phyloP scores from a whole-genome alignment of 2,329 filamentous ascomycete species.

The Elsinoe batatas region DNA sequence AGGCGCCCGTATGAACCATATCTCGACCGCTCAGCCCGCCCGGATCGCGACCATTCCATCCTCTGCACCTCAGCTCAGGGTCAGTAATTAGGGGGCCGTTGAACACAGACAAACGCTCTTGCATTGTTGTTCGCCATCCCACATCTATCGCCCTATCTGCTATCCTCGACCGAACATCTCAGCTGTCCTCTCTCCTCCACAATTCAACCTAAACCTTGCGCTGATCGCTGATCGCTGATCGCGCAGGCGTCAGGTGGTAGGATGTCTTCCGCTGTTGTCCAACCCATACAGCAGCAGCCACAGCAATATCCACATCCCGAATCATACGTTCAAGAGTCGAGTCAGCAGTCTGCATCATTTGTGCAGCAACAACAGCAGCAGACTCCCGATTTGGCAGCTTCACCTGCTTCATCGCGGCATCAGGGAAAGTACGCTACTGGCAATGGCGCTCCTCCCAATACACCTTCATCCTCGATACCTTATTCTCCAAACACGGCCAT shows the following conservation, averaged over 20 bases:
- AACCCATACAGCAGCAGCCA: slow-evolving; percentile 20
- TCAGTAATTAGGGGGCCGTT: slow-evolving; percentile 13
- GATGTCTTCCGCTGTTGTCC: slow-evolving; percentile 27
- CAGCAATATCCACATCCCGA: slow-evolving; percentile 21
- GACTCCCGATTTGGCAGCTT: slow-evolving; percentile 21
- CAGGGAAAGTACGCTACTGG: slow-evolving; percentile 28
- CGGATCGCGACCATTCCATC: slow-evolving; percentile 11
- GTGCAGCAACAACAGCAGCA: slow-evolving; percentile 18
- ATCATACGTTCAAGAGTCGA: slow-evolving; percentile 10
- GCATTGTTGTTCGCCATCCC: slow-evolving; percentile 10
- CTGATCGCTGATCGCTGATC: slow-evolving; percentile 10
- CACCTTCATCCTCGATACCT: slow-evolving; percentile 30
- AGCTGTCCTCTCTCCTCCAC: background rate
- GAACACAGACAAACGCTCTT: slow-evolving; percentile 10
- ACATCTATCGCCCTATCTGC: slow-evolving; percentile 6
- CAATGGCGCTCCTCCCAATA: slow-evolving; percentile 34
- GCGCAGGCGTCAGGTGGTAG: slow-evolving; percentile 13
- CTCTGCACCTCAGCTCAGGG: background rate
- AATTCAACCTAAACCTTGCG: slow-evolving; percentile 12
- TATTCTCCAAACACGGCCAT: slow-evolving; percentile 25
- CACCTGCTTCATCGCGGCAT: slow-evolving; percentile 29
- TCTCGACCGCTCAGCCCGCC: slow-evolving; percentile 11
- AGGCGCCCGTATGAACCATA: slow-evolving; percentile 9
- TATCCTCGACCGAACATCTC: slow-evolving; percentile 9
- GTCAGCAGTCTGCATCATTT: slow-evolving; percentile 14